Evolutionary conservation across 306 rosid genomes (phyloP).

Genomic region (Quercus berberidifolia): DNA sequence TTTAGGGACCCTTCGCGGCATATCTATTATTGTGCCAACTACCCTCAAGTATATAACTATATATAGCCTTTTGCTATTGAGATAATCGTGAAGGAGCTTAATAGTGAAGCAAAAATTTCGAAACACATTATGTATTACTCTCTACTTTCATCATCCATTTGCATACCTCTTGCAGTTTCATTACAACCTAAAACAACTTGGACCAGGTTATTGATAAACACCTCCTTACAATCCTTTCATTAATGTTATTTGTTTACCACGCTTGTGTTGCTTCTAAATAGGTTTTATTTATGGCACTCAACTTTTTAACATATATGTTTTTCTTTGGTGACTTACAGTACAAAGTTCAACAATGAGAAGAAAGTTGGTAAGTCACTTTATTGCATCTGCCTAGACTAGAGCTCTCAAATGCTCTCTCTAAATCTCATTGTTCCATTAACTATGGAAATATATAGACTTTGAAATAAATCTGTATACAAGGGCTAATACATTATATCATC

Average conservation of each 20-base stretch:
- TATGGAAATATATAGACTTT: no score
- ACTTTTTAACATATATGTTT: neutral
- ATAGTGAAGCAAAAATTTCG: neutral
- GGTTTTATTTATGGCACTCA: neutral
- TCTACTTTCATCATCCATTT: conserved; percentile 21
- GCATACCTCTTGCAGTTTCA: conserved; percentile 26
- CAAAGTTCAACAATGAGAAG: conserved; percentile 19
- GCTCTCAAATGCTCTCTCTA: neutral
- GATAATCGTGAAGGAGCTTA: neutral
- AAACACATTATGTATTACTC: conserved; percentile 20
- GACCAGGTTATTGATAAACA: conserved; percentile 27
- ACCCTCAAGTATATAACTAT: neutral
- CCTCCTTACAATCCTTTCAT: neutral
- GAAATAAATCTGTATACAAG: no score
- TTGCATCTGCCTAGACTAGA: neutral
- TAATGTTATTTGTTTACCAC: neutral
- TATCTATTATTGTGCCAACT: neutral
- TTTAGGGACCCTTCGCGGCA: neutral
- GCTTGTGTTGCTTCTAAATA: neutral
- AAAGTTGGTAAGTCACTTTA: conserved; percentile 27
- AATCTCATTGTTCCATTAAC: neutral
- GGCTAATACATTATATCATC: neutral
- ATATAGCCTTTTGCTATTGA: neutral
- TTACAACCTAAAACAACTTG: conserved; percentile 20
- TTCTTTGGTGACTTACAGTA: conserved; percentile 19